Evolutionary conservation across 208 protist genomes (phyloP).

Genomic region (Acanthamoeba castellanii): DNA sequence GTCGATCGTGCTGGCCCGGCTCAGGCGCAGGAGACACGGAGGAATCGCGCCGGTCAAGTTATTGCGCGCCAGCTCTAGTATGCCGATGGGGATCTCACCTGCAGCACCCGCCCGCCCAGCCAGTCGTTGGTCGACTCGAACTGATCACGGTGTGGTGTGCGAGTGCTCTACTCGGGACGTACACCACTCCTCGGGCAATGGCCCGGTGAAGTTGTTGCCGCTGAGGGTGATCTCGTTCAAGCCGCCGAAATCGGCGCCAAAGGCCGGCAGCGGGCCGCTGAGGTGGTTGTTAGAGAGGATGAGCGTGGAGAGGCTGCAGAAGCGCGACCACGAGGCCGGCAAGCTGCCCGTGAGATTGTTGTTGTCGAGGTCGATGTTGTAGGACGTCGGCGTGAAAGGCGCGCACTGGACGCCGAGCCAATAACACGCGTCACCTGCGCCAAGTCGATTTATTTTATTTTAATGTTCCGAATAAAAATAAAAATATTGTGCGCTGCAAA

Average conservation of each 20-base stretch:
- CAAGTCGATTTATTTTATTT: not conserved
- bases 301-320: not conserved
- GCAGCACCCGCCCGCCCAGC: too few species aligned
- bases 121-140: too few species aligned
- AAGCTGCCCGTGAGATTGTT: not conserved
- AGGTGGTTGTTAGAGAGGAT: not conserved
- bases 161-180: too few species aligned
- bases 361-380: not conserved
- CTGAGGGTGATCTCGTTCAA: not conserved
- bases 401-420: not conserved
- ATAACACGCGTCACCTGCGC: not conserved
- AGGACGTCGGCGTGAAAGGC: not conserved
- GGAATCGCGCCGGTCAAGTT: not conserved
- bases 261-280: not conserved
- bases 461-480: not conserved
- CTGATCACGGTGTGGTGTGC: too few species aligned
- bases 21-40: not conserved
- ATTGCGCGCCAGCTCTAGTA: not conserved
- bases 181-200: not conserved
- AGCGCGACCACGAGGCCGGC: not conserved
- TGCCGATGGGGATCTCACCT: too few species aligned
- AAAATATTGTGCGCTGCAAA: not conserved
- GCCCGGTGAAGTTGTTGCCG: not conserved
- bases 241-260: not conserved
- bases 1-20: not conserved